Percentiles rank a stretch among this genome's conserved stretches.
Conservation (phyloP, 2,329 filamentous ascomycete genomes). For the Dothistroma septosporum region DNA sequence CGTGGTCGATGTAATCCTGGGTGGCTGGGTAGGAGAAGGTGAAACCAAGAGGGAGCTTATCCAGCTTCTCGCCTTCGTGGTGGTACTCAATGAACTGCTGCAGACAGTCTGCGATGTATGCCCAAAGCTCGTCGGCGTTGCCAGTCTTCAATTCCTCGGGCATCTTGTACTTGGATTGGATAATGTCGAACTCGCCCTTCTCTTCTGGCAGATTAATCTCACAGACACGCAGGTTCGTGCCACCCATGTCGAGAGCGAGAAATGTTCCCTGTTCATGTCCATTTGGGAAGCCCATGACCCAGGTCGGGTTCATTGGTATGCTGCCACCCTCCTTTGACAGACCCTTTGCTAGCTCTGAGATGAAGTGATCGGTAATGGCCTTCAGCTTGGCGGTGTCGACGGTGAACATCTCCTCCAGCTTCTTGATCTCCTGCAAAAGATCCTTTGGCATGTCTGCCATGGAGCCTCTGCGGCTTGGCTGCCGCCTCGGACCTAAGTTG, state of each 20-base stretch:
- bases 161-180: slow-evolving; percentile 94
- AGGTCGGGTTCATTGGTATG: slow-evolving; percentile 97
- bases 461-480: slow-evolving; percentile 72
- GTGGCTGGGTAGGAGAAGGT: slow-evolving; percentile 95
- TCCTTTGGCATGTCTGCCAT: slow-evolving; percentile 87
- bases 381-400: slow-evolving; percentile 78
- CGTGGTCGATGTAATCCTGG: slow-evolving; percentile 89
- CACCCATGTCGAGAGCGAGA: slow-evolving; percentile 90
- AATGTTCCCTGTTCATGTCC: slow-evolving; percentile 84
- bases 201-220: slow-evolving; percentile 84
- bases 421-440: slow-evolving; percentile 74
- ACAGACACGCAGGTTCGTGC: slow-evolving; percentile 92
- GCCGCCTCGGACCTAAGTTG: slow-evolving; percentile 59
- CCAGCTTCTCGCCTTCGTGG: slow-evolving; percentile 63
- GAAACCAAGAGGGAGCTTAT: slow-evolving; percentile 76
- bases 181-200: slow-evolving; percentile 88
- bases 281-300: slow-evolving; percentile 86
- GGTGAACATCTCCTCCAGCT: slow-evolving; percentile 78
- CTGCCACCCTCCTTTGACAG: slow-evolving; percentile 82
- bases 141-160: slow-evolving; percentile 88
- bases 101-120: slow-evolving; percentile 89
- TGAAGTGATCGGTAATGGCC: slow-evolving; percentile 83
- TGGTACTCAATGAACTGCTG: slow-evolving; percentile 86
- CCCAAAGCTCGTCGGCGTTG: slow-evolving; percentile 81
- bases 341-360: slow-evolving; percentile 83